These are phyloP conservation scores for Leishmania major DNA, from an alignment of 208 protist species.

Conservation along the genomic window DNA sequence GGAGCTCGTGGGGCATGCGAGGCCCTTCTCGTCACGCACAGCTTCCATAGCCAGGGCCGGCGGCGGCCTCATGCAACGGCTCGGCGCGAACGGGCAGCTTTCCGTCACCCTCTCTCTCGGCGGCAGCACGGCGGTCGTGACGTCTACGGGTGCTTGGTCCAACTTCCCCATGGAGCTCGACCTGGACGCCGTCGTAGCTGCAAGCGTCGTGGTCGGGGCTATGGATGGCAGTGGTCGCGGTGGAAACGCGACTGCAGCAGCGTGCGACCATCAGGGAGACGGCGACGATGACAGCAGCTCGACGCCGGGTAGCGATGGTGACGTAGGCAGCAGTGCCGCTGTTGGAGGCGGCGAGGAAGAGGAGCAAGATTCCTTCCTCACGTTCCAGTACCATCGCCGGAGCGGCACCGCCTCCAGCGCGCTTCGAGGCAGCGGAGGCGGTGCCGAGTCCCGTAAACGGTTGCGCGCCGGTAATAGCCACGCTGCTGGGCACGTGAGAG, in stretches of 20 bases:
- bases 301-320: neutral
- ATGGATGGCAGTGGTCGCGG: neutral
- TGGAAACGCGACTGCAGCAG: neutral
- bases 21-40: neutral
- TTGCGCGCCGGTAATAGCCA: neutral
- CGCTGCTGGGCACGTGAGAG: too few relatives aligned
- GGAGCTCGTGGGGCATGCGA: slow-evolving; percentile 3
- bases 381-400: slow-evolving; percentile 29
- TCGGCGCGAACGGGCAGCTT: slow-evolving; percentile 12
- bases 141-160: slow-evolving; percentile 19
- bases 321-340: neutral
- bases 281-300: neutral
- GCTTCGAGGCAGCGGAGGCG: neutral
- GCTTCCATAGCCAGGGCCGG: neutral
- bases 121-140: slow-evolving; percentile 5
- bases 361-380: slow-evolving; percentile 17
- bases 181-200: slow-evolving; percentile 4
- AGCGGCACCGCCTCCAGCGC: neutral
- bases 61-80: slow-evolving; percentile 11
- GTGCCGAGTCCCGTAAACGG: neutral
- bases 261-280: neutral
- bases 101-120: slow-evolving; percentile 13
- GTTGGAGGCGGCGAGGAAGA: slow-evolving; percentile 11
- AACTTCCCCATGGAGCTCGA: slow-evolving; percentile 22
- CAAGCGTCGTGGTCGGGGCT: neutral